Evolutionary conservation across 176 grass and related monocot species (phyloP), one percentile per base, ranked within the genome.

Genomic region (Typha latifolia): DNA sequence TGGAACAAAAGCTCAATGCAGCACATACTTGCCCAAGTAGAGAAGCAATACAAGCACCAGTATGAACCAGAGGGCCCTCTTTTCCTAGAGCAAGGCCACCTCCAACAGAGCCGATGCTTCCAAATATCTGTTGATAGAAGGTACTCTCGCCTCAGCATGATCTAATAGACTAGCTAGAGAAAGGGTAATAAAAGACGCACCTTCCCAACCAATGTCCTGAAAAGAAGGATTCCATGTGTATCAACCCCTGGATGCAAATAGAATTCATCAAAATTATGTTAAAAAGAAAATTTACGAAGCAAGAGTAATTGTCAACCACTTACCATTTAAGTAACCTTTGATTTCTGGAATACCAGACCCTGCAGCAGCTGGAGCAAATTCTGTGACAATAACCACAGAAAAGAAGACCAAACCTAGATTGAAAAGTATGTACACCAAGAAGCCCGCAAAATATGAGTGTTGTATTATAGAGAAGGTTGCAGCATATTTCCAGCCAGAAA

Each of bases 271-370:
- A 21, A 3, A 59, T 8, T 59, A 11, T 59, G 20, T 16, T n/a
- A 59, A 59, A 19, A 14, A 59, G 16, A 22, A 59, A 18, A 18
- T 10, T 11, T 59, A 59, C 1, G 20, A 59, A 59, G 53, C 16
- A 59, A 59, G 16, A 10, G 53, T 21, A 61, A 5, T 23, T 59
- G 59, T 12, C 49, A 4, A 52, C 16, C 51, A n/a, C 48, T 78
- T 92, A 97, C 94, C 94, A 62, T 97, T 97, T 84, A 97, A 71
- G 76, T 97, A 97, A 71, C 94, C 94, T 83, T 97, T 97, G 62
- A 97, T 97, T 82, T 97, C 94, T 32, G 94, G 94, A 61, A 97
- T 97, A 73, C 94, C 94, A 82, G 94, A 97, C 80, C 94, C 94
- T 80, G 89, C 94, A 70, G 94, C 94, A 27, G 94, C 94, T 82